phyloP scores from a whole-genome alignment of 495 filamentous ascomycete genomes.

The Penicillium argentinense region DNA sequence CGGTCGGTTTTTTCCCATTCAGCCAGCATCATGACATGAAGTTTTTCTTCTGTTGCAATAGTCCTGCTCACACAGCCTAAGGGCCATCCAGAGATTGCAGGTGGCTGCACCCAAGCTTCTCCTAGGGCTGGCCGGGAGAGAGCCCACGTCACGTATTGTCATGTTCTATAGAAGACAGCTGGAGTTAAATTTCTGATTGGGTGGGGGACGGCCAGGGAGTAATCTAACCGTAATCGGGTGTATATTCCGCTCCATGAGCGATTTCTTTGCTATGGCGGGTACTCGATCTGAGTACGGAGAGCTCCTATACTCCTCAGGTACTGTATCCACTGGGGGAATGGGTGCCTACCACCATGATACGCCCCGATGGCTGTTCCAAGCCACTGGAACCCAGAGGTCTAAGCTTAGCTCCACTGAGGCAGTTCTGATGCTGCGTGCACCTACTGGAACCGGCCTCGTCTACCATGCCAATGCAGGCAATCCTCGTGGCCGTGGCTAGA shows the following conservation, averaged over 20 bases:
- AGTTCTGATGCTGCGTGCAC: neutral
- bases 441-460: conserved; percentile 1
- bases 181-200: conserved; percentile 17
- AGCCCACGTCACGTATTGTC: conserved; percentile 14
- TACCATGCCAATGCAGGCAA: neutral
- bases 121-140: conserved; percentile 16
- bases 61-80: too few species aligned
- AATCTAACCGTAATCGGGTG: conserved; percentile 11
- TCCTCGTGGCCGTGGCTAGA: conserved; percentile 3
- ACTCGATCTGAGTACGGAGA: too few species aligned
- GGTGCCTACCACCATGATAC: too few species aligned
- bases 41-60: neutral
- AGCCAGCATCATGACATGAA: neutral
- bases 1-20: neutral
- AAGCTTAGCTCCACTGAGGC: too few species aligned
- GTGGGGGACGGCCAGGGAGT: neutral
- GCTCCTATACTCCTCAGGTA: too few species aligned
- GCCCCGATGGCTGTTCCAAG: too few species aligned
- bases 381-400: neutral
- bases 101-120: too few species aligned
- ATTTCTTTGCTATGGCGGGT: neutral
- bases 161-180: too few species aligned
- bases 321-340: too few species aligned
- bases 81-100: too few species aligned
- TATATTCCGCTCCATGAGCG: conserved; percentile 14